Percentiles rank a stretch among this genome's conserved stretches.
Conservation (phyloP, 495 filamentous ascomycete species). For the Pseudevernia furfuracea region DNA sequence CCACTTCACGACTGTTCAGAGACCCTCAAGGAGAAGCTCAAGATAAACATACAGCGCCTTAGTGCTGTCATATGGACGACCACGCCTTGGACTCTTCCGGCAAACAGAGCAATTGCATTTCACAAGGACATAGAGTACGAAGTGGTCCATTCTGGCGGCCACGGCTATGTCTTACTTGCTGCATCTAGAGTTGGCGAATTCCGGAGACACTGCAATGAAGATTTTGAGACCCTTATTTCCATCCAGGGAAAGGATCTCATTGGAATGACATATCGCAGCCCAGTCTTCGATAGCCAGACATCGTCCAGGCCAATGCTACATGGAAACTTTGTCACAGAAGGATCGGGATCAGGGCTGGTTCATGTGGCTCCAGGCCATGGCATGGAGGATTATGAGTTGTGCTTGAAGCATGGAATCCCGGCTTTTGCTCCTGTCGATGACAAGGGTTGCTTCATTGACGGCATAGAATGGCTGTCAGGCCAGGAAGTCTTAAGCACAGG, state of each 20-base stretch:
- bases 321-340: slow-evolving; percentile 77
- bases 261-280: slow-evolving; percentile 57
- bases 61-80: slow-evolving; percentile 92
- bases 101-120: slow-evolving; percentile 83
- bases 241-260: slow-evolving; percentile 61
- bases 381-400: slow-evolving; percentile 90
- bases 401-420: slow-evolving; percentile 53
- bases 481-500: slow-evolving; percentile 58
- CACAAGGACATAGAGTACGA: slow-evolving; percentile 64
- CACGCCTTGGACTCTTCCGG: slow-evolving; percentile 93
- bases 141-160: slow-evolving; percentile 49
- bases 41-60: slow-evolving; percentile 35
- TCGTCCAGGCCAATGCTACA: slow-evolving; percentile 60
- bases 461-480: slow-evolving; percentile 54
- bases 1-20: slow-evolving; percentile 52
- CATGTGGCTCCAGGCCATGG: slow-evolving; percentile 93
- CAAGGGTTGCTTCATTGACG: slow-evolving; percentile 65
- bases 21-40: slow-evolving; percentile 35
- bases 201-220: slow-evolving; percentile 36
- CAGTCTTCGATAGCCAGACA: slow-evolving; percentile 47
- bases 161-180: slow-evolving; percentile 58
- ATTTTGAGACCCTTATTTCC: slow-evolving; percentile 42
- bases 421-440: slow-evolving; percentile 77
- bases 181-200: slow-evolving; percentile 55
- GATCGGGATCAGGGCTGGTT: slow-evolving; percentile 85